Conservation (phyloP, 441 rosid species). For the Raphanus hybrid region DNA sequence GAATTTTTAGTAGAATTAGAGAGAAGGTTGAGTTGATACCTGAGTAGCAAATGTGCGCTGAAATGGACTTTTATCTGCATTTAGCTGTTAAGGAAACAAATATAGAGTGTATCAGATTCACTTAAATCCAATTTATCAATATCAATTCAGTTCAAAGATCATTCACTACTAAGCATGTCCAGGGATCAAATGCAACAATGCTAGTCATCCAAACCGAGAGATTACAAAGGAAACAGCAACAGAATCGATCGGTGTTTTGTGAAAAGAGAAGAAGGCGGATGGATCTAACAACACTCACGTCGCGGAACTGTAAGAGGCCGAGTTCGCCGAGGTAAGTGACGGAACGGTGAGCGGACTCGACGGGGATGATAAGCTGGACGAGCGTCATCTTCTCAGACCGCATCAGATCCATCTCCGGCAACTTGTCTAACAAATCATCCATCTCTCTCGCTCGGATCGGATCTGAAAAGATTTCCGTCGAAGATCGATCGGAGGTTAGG, state of each 20-base stretch:
- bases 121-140: too few species aligned
- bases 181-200: background rate
- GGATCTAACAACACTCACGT: conserved; percentile 70
- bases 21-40: conserved; percentile 49
- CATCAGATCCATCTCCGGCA: conserved; percentile 98
- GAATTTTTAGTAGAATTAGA: background rate
- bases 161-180: too few species aligned
- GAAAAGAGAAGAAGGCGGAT: conserved; percentile 39
- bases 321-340: conserved; percentile 91
- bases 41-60: conserved; percentile 94
- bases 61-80: conserved; percentile 87
- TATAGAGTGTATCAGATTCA: conserved; percentile 21
- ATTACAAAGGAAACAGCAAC: conserved; percentile 4
- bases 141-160: too few species aligned
- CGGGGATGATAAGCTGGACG: conserved; percentile 95
- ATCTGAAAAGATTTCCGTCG: conserved; percentile 39
- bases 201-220: too few species aligned
- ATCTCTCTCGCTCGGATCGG: too few species aligned
- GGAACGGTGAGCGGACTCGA: conserved; percentile 93
- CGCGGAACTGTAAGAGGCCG: conserved; percentile 94
- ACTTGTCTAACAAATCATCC: conserved; percentile 65
- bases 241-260: conserved; percentile 3
- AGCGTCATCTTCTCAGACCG: conserved; percentile 95
- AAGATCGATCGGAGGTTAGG: conserved; percentile 43
- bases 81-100: conserved; percentile 63